Percentiles rank a stretch among this genome's conserved stretches.
These are phyloP conservation scores for Parastagonospora nodorum DNA, from an alignment of 2,329 filamentous ascomycete genomes.

Conservation along the genomic window DNA sequence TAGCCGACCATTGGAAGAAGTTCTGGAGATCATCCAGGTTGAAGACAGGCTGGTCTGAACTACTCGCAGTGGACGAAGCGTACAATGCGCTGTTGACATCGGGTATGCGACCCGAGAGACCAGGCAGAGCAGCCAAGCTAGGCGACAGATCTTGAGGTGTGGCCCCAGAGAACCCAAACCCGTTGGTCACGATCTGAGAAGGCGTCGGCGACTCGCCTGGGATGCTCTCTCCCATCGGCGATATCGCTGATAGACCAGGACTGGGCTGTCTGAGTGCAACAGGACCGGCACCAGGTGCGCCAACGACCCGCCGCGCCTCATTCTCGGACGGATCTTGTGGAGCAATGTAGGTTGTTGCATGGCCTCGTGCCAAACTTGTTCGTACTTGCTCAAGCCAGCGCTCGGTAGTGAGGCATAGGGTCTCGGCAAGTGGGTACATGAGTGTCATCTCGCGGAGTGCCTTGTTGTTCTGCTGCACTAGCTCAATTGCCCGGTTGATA, in stretches of 20 bases:
- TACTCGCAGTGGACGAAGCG: constrained; percentile 11
- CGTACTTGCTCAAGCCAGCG: constrained; percentile 40
- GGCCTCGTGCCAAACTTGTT: constrained; percentile 32
- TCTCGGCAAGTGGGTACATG: constrained; percentile 40
- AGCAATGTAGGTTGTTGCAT: constrained; percentile 34
- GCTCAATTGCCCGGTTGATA: constrained; percentile 32
- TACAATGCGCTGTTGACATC: constrained; percentile 16
- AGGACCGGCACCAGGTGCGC: constrained; percentile 16
- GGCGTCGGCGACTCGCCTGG: constrained; percentile 12
- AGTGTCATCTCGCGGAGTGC: constrained; percentile 37
- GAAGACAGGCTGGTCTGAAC: constrained; percentile 34
- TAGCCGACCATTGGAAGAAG: constrained; percentile 40
- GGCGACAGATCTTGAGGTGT: constrained; percentile 1
- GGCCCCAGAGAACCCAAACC: constrained; percentile 1
- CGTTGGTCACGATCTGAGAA: constrained; percentile 13
- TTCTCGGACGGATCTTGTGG: constrained; percentile 36
- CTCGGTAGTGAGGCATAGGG: constrained; percentile 36
- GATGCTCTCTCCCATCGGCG: constrained; percentile 17
- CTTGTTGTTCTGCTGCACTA: constrained; percentile 39
- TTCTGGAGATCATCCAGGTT: constrained; percentile 40
- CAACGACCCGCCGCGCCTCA: constrained; percentile 28
- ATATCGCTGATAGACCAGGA: constrained; percentile 15
- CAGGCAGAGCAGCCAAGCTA: constrained; percentile 12
- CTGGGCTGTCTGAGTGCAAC: constrained; percentile 11
- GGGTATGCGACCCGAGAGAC: constrained; percentile 12